A percentile compares a stretch with the other conserved stretches of the same genome.
Evolutionary conservation across 2,329 filamentous ascomycete species (phyloP).

Genomic region (Diaporthe sp.): DNA sequence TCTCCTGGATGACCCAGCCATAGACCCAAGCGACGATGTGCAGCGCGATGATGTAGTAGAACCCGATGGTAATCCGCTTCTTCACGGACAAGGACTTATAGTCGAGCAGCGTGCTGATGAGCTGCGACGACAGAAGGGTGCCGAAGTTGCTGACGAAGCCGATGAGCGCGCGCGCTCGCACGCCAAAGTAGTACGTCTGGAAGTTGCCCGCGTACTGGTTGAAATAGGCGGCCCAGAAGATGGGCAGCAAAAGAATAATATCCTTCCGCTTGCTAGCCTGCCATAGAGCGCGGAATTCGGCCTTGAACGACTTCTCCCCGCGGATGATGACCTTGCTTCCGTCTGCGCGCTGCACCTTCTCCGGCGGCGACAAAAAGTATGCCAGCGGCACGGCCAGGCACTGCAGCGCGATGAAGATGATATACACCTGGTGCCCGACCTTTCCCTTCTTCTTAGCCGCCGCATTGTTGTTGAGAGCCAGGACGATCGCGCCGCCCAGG

Average conservation of each 20-base stretch:
- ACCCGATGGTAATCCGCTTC: constrained; percentile 53
- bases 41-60: constrained; percentile 43
- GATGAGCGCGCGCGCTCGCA: constrained; percentile 52
- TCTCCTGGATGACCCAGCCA: constrained; percentile 9
- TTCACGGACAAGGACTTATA: constrained; percentile 42
- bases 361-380: constrained; percentile 54
- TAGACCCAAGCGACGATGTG: constrained; percentile 26
- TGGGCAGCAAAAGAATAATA: constrained; percentile 48
- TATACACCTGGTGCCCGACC: constrained; percentile 52
- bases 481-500: constrained; percentile 60
- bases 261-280: constrained; percentile 43
- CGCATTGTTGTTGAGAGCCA: constrained; percentile 55
- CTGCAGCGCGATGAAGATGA: constrained; percentile 58
- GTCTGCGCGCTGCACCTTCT: constrained; percentile 55
- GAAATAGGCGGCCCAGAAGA: constrained; percentile 36
- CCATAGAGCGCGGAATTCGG: constrained; percentile 50
- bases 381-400: constrained; percentile 55
- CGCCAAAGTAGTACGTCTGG: constrained; percentile 51
- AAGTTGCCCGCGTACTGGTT: constrained; percentile 43
- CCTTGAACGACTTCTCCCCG: constrained; percentile 43
- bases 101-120: constrained; percentile 8
- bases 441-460: constrained; percentile 46
- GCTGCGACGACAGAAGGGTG: constrained; percentile 13
- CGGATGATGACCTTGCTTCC: constrained; percentile 48
- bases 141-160: constrained; percentile 41